These are phyloP conservation scores for Tylopilus sp. DNA, from an alignment of 1,284 basidiomycete species.

Conservation along the genomic window DNA sequence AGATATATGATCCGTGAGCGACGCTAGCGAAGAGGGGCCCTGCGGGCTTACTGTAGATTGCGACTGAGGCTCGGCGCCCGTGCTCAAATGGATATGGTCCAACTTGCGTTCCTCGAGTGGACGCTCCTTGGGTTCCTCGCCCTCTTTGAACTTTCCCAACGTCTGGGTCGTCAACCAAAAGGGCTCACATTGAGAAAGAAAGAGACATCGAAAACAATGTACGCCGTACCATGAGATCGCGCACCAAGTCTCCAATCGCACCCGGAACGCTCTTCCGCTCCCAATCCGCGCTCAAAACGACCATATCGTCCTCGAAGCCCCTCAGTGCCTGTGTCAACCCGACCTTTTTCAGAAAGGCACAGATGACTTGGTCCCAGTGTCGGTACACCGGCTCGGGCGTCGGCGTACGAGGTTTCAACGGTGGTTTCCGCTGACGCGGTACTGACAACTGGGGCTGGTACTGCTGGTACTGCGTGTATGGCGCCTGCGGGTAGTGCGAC, in stretches of 20 bases:
- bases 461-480: conserved; percentile 46
- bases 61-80: conserved; percentile 57
- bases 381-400: conserved; percentile 55
- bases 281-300: conserved; percentile 74
- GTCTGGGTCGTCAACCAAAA: conserved; percentile 25
- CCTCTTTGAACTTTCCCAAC: conserved; percentile 38
- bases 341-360: conserved; percentile 63
- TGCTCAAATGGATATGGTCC: conserved; percentile 62
- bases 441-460: conserved; percentile 37
- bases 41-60: conserved; percentile 64
- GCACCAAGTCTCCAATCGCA: conserved; percentile 64
- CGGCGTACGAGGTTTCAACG: conserved; percentile 42
- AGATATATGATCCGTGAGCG: conserved; percentile 8
- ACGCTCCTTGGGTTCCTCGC: conserved; percentile 38
- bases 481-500: conserved; percentile 45
- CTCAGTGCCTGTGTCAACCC: conserved; percentile 70
- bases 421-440: conserved; percentile 42
- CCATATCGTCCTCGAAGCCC: conserved; percentile 77
- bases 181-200: not conserved
- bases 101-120: conserved; percentile 74
- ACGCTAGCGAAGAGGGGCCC: conserved; percentile 1
- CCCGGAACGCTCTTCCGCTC: conserved; percentile 66
- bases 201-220: not conserved
- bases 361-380: conserved; percentile 73
- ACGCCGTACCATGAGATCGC: conserved; percentile 62